Percentiles rank a stretch among this genome's conserved stretches.
Conservation (phyloP, 768 basidiomycete genomes). For the Rhizopogon rudus region DNA sequence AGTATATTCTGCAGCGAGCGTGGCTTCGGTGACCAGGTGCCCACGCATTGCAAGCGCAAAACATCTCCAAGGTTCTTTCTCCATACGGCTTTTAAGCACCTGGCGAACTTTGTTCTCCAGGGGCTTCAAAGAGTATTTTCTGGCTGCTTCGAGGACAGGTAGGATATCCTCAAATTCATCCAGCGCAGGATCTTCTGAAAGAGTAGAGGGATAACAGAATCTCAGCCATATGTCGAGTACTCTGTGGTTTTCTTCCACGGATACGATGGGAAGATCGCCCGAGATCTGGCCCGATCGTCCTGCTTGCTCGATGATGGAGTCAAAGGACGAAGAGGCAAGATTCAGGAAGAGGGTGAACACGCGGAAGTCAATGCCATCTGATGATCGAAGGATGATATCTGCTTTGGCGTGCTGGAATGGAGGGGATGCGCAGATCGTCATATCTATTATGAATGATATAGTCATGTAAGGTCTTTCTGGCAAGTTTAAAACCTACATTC, state of each 20-base stretch:
- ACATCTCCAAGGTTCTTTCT: conserved; percentile 15
- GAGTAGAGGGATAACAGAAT: conserved; percentile 9
- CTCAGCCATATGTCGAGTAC: conserved; percentile 8
- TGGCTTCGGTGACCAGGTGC: conserved; percentile 12
- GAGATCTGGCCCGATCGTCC: conserved; percentile 5
- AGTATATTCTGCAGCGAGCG: conserved; percentile 17
- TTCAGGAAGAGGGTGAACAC: conserved; percentile 32
- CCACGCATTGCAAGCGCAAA: conserved; percentile 24
- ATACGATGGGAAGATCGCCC: conserved; percentile 2
- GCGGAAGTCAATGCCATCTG: conserved; percentile 31
- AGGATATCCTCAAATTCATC: neutral
- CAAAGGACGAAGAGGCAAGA: conserved; percentile 31
- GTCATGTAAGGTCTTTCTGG: neutral
- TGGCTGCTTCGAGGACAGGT: neutral
- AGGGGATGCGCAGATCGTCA: conserved; percentile 12
- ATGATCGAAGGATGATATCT: conserved; percentile 32
- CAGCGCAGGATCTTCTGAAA: conserved; percentile 4
- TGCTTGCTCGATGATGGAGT: conserved; percentile 25
- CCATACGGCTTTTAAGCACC: conserved; percentile 8
- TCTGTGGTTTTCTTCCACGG: conserved; percentile 5
- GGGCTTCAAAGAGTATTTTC: conserved; percentile 3
- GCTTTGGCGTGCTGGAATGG: conserved; percentile 28
- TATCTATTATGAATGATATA: neutral
- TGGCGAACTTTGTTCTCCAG: conserved; percentile 10
- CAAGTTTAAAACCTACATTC: neutral